phyloP scores from a whole-genome alignment of 2,329 filamentous ascomycete genomes.

The Colletotrichum plurivorum region DNA sequence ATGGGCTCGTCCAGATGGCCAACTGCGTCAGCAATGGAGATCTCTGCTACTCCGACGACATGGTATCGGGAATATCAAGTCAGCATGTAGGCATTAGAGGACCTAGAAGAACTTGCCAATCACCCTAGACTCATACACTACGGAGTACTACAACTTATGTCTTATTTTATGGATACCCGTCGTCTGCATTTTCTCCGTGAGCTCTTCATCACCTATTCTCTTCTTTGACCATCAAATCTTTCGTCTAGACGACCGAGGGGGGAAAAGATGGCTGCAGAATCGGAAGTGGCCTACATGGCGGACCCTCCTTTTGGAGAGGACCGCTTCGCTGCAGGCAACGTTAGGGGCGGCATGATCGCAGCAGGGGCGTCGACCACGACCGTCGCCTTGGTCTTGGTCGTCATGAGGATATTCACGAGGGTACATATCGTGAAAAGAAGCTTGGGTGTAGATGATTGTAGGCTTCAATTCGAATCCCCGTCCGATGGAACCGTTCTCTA shows the following conservation, averaged over 20 bases:
- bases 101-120: too few relatives aligned
- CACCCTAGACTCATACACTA: too few relatives aligned
- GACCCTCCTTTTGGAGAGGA: neutral
- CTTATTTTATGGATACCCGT: too few relatives aligned
- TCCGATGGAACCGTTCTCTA: neutral
- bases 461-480: neutral
- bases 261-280: neutral
- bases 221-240: too few relatives aligned
- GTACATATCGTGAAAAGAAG: neutral
- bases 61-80: too few relatives aligned
- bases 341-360: neutral
- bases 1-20: neutral
- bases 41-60: too few relatives aligned
- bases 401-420: neutral
- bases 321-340: neutral
- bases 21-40: neutral
- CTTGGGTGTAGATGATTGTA: neutral
- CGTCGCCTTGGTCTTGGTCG: neutral
- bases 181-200: too few relatives aligned
- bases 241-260: neutral
- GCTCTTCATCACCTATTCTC: too few relatives aligned
- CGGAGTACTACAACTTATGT: too few relatives aligned
- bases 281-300: neutral
- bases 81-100: too few relatives aligned
- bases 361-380: neutral